These are phyloP conservation scores for Sphenostylis stenocarpa DNA, from an alignment of 306 rosid genomes.

Conservation along the genomic window DNA sequence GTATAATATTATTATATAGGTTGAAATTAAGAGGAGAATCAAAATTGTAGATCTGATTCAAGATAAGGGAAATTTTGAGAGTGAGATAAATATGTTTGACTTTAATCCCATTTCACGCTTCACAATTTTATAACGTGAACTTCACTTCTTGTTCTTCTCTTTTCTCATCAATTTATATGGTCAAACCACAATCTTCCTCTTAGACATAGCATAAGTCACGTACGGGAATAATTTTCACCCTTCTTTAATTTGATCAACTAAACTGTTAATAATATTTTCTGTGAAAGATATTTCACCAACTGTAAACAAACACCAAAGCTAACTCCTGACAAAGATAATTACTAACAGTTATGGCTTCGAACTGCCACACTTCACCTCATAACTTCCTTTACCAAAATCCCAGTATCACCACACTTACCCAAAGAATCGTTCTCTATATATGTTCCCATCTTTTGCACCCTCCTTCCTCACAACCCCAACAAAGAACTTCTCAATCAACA, in stretches of 20 bases:
- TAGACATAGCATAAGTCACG: too few relatives aligned
- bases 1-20: too few relatives aligned
- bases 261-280: not conserved
- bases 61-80: too few relatives aligned
- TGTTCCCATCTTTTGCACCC: not conserved
- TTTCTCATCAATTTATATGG: too few relatives aligned
- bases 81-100: too few relatives aligned
- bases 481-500: not conserved
- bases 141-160: too few relatives aligned
- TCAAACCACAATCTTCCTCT: too few relatives aligned
- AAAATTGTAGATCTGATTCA: too few relatives aligned
- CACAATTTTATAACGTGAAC: too few relatives aligned
- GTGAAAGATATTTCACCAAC: not conserved
- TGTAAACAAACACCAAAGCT: not conserved
- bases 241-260: not conserved
- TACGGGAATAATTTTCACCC: not conserved
- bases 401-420: not conserved
- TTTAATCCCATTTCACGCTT: too few relatives aligned
- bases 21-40: too few relatives aligned
- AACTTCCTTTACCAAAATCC: slow-evolving; percentile 13
- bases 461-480: too few relatives aligned
- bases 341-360: slow-evolving; percentile 31
- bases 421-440: not conserved
- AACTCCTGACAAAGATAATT: slow-evolving; percentile 34
- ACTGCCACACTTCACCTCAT: slow-evolving; percentile 10